phyloP scores from a whole-genome alignment of 768 basidiomycete genomes.

The Pleurotus eryngii region DNA sequence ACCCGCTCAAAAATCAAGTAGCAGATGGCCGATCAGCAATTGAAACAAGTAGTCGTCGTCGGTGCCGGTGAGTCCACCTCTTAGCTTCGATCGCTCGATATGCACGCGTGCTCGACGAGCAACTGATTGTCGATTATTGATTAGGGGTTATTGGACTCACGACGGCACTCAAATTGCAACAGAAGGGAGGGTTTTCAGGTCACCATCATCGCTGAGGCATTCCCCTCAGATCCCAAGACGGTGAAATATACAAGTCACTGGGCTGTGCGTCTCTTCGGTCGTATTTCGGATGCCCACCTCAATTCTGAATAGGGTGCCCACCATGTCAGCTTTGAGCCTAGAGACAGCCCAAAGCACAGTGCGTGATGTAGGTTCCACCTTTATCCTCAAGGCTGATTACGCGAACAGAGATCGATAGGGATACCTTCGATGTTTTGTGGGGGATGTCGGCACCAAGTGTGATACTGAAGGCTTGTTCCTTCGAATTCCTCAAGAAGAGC shows the following conservation, averaged over 20 bases:
- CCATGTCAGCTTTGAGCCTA: slow-evolving; percentile 59
- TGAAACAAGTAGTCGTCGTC: slow-evolving; percentile 31
- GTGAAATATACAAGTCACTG: slow-evolving; percentile 78
- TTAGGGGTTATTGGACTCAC: slow-evolving; percentile 77
- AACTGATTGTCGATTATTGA: neutral
- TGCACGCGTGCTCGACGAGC: neutral
- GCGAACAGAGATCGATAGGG: slow-evolving; percentile 56
- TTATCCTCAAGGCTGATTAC: neutral
- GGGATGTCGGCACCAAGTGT: slow-evolving; percentile 57
- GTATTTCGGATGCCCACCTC: neutral
- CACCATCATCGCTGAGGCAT: slow-evolving; percentile 64
- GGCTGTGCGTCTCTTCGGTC: slow-evolving; percentile 54
- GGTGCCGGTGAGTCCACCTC: slow-evolving; percentile 31
- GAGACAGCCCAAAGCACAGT: slow-evolving; percentile 57
- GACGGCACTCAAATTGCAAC: slow-evolving; percentile 69
- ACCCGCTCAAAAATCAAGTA: too few relatives aligned
- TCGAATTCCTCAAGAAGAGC: slow-evolving; percentile 61
- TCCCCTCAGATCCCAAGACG: slow-evolving; percentile 72
- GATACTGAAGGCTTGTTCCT: slow-evolving; percentile 61
- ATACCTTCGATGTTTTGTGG: slow-evolving; percentile 78
- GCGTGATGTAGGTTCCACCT: neutral
- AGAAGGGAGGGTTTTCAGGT: slow-evolving; percentile 62
- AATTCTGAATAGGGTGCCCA: slow-evolving; percentile 66
- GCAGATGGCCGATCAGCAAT: slow-evolving; percentile 4
- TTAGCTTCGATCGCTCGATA: too few relatives aligned